phyloP scores from a whole-genome alignment of 768 basidiomycete genomes.

The Chiua virens region DNA sequence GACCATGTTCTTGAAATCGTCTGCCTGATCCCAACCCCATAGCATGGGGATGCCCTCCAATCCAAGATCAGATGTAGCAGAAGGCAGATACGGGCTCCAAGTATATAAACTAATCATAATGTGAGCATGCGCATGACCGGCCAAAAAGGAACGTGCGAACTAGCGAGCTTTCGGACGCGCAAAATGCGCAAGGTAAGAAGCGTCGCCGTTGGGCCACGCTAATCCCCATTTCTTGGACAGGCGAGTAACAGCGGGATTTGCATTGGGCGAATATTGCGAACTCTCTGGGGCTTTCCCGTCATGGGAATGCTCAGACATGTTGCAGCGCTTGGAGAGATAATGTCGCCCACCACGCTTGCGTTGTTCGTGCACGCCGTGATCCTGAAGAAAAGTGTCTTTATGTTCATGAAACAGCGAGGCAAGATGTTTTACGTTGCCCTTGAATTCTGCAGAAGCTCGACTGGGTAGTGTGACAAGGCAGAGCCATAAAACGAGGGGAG shows the following conservation, averaged over 20 bases:
- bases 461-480: constrained; percentile 1
- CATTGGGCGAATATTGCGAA: background rate
- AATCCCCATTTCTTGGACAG: constrained; percentile 54
- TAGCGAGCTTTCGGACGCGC: constrained; percentile 40
- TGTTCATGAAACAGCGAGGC: background rate
- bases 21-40: constrained; percentile 59
- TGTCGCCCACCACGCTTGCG: constrained; percentile 16
- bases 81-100: constrained; percentile 60
- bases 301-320: constrained; percentile 8
- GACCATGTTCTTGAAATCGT: constrained; percentile 47
- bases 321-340: constrained; percentile 17
- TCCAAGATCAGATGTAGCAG: constrained; percentile 42
- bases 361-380: constrained; percentile 7
- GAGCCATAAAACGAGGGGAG: constrained; percentile 10
- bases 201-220: constrained; percentile 64
- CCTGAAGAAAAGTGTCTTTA: background rate
- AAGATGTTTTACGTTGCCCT: constrained; percentile 1
- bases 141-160: constrained; percentile 33
- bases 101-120: constrained; percentile 49
- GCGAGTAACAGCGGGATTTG: background rate
- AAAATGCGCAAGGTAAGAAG: constrained; percentile 50
- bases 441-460: constrained; percentile 4
- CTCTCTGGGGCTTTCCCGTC: background rate
- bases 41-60: constrained; percentile 66
- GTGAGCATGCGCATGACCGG: background rate